Conservation (phyloP, 192 early-diverging fungal species). For the Chytriomyces sp. region DNA sequence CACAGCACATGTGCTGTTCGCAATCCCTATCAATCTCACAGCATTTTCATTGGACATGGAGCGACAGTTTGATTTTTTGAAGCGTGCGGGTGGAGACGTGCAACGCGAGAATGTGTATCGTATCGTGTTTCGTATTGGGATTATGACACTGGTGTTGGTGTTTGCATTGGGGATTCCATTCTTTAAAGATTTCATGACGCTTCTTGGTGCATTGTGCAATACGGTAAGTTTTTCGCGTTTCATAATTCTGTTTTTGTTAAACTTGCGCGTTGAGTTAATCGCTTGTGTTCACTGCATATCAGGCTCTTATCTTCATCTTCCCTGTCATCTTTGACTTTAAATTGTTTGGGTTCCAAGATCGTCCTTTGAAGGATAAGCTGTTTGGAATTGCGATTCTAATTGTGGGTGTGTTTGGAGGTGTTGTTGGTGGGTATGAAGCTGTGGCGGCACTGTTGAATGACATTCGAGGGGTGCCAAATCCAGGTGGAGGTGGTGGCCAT, state of each 20-base stretch:
- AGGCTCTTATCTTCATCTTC: constrained; percentile 79
- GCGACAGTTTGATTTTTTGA: constrained; percentile 59
- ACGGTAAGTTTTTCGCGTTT: constrained; percentile 21
- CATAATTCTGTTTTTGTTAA: too few relatives aligned
- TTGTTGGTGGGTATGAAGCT: constrained; percentile 43
- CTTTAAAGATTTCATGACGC: constrained; percentile 78
- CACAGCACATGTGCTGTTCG: constrained; percentile 80
- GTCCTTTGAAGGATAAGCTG: constrained; percentile 55
- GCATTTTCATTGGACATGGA: constrained; percentile 79
- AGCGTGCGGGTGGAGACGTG: constrained; percentile 12
- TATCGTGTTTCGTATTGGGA: constrained; percentile 55
- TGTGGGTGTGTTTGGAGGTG: constrained; percentile 61
- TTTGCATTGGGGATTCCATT: constrained; percentile 74
- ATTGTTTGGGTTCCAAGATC: constrained; percentile 67
- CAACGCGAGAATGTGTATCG: constrained; percentile 36
- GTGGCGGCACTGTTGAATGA: constrained; percentile 37
- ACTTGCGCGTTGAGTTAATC: neutral
- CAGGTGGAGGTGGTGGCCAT: neutral
- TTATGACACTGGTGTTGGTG: constrained; percentile 61
- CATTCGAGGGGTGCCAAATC: constrained; percentile 35
- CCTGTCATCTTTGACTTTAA: constrained; percentile 79
- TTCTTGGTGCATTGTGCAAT: constrained; percentile 85
- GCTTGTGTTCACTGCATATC: neutral
- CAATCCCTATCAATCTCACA: constrained; percentile 77
- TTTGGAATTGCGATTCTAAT: constrained; percentile 60